Evolutionary conservation across 257 asterid genomes (phyloP), one percentile per base, ranked within the genome.

Genomic region (Salvia hispanica): DNA sequence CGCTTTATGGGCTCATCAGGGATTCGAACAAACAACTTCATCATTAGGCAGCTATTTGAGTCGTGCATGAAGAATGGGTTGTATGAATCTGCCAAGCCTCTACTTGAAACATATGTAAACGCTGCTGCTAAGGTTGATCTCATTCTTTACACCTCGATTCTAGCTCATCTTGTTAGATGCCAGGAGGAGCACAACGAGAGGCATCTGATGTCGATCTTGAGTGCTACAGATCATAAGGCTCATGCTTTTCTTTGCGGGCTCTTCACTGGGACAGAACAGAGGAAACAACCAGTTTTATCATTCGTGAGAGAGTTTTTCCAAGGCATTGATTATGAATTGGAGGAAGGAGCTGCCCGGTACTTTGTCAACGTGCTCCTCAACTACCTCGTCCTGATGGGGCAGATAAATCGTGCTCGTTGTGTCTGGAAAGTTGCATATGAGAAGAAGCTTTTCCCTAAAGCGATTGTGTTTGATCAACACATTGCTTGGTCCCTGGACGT

Each of bases 401-500:
- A 94, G 72, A 86, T 94, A 53, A 94, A 94, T 45, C 96, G 99
- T 40, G 97, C 99, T 53, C 88, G 99, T n/a, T 94, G 99, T 76
- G 91, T 91, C 43, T 94, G 97, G 99, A 91, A 94, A 82, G 99
- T 94, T 43, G 86, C 99, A 5, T 94, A 94, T 36, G 99, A 94
- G 77, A 88, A 89, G 78, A 94, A 88, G 81, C 91, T 94, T 40
- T 94, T 94, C 65, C 95, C 99, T 3, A 94, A 94, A 81, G 99
- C 99, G 3, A 91, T 94, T 53, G 99, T 94, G 62, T 94, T 94
- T 71, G 99, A 94, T 83, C 97, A 94, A 69, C 97, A 91, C 77
- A 85, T 88, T 65, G 96, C 99, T 9, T 91, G 99, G 99, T 94
- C 99, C 50, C 93, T 94, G 33, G 99, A 94, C 70, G 97, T 91